Base-by-base conservation (phyloP, 2,329 filamentous ascomycete genomes). In the Beauveria varroae region DNA sequence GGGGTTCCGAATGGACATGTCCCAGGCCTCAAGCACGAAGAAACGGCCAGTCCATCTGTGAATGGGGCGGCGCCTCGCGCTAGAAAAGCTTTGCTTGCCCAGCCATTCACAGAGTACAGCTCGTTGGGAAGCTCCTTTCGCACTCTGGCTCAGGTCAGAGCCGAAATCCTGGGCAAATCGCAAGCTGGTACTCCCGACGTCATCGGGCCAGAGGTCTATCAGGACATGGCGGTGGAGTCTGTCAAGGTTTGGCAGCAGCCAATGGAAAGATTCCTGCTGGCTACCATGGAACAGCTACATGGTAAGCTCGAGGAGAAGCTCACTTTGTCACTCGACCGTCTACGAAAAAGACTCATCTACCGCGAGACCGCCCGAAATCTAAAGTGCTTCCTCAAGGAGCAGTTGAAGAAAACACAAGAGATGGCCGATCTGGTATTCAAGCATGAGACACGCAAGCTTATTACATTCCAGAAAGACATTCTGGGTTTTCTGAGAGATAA, bases 141-240 rank as follows among this genome's bases (percentile, higher is more conserved):
- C 37, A 80, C 78, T 0, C 73, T 86, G 2, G 71, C 72, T 3
- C 73, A 80, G 43, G 82, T 90, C 1, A 78, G 81, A 0, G 71
- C 76, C 0, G 79, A 85, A 12, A 86, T 88, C 16, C 71, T 75
- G 20, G 72, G 76, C 4, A 82, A 83, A 14, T 81, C 80, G 28
- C 77, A 77, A 20, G 80, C 83, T 0, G 85, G 86, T 0, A 77
- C 86, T 65, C 85, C 84, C 0, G 80, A 81, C 7, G 77, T 85
- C 0, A 81, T 85, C 0, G 81, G 86, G 0, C 79, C 82, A 0
- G 81, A 83, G 43, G 85, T 88, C 0, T 84, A 86, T 24, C 80
- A 86, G 30, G 76, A 77, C 0, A 75, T 89, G 18, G 85, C 82
- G 51, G 74, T 78, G 18, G 73, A 81, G n/a, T 81, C 82, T 0